Conservation (phyloP, 2,329 filamentous ascomycete species). For the Apiospora sp. region DNA sequence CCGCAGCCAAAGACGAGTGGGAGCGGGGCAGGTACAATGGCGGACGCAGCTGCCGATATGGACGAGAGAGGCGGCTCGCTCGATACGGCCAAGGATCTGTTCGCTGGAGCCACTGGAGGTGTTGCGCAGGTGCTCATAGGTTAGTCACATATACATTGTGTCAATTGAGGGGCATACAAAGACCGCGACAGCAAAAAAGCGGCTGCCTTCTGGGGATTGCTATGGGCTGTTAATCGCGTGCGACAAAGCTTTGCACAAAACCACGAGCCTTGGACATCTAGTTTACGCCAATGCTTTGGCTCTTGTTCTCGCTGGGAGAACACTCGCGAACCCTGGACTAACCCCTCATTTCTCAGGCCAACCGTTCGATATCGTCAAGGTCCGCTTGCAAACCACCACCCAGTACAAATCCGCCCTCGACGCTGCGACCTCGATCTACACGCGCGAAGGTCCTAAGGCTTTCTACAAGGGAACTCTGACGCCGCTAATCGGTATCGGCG, state of each 20-base stretch:
- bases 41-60: constrained; percentile 42
- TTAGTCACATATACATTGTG: constrained; percentile 55
- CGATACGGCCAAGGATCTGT: constrained; percentile 86
- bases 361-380: constrained; percentile 93
- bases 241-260: too few species aligned
- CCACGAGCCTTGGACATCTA: too few species aligned
- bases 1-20: not conserved
- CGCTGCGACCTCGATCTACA: constrained; percentile 84
- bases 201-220: not conserved
- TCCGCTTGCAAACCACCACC: constrained; percentile 88
- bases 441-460: constrained; percentile 84
- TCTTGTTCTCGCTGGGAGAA: too few species aligned
- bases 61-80: constrained; percentile 47
- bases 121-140: constrained; percentile 93
- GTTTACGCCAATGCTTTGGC: too few species aligned
- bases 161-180: constrained; percentile 25
- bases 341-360: constrained; percentile 57
- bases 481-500: constrained; percentile 92
- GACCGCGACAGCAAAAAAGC: not conserved
- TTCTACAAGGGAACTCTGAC: constrained; percentile 98
- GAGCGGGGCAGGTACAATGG: constrained; percentile 35
- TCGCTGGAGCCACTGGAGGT: constrained; percentile 89
- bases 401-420: constrained; percentile 82
- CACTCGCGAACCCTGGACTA: constrained; percentile 11
- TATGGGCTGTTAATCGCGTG: too few species aligned